Evolutionary conservation across 176 grass and related monocot genomes (phyloP), one percentile per base, ranked within the genome.

Genomic region (Themeda triandra): DNA sequence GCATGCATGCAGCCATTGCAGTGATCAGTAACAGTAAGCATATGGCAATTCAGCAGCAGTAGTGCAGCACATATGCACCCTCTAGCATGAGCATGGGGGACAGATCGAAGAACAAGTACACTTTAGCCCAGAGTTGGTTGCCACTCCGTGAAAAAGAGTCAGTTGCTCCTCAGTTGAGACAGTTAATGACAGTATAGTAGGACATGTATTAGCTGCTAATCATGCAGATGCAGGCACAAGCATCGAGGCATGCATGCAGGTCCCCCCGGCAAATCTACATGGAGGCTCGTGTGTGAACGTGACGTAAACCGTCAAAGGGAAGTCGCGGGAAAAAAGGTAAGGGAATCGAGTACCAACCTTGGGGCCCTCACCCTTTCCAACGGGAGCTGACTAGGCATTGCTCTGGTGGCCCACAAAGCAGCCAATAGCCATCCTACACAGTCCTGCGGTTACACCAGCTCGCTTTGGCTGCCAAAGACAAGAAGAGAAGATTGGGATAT

Each of bases 251-350:
- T 51, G 82, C 73, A 64, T 51, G 82, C 73, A 69, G 76, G 63
- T 1, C 37, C 29, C 81, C 19, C 79, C 41, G 70, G 87, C 87
- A 88, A 96, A 96, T 96, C 94, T 86, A 91, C 88, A 89, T 96
- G 44, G 91, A 80, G 91, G 72, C 23, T 80, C 91, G 94, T 89
- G 91, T 91, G 82, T 96, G 94, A 96, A 96, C 94, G 91, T 96
- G 94, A 89, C 91, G 73, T 93, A 88, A 93, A 95, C 86, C 84
- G 88, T 93, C 85, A 92, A 89, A 87, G 81, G 76, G 85, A 71
- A 87, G 76, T 80, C 70, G 65, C 79, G 6, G 19, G 27, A 2
- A 4, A 40, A 76, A 90, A 87, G 53, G 81, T 70, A 76, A 17
- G 41, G 76, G 80, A 87, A 91, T 68, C 87, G 83, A 80, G 91